phyloP scores from a whole-genome alignment of 2,329 filamentous ascomycete species.

The Phyllosticta citrichinensis region DNA sequence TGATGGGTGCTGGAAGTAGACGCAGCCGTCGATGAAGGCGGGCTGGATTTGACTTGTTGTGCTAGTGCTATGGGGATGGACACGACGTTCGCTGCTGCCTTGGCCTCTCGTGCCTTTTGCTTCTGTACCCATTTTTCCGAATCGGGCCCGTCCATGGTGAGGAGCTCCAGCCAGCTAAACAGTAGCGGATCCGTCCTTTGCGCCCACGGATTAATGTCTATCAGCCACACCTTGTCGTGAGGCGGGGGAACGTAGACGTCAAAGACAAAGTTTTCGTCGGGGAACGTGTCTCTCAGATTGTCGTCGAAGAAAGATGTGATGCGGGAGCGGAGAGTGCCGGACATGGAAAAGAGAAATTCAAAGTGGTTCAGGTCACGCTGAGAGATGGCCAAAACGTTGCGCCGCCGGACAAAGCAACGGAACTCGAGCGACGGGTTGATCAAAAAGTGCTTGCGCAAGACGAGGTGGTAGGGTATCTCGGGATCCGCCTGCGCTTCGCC shows the following conservation, averaged over 20 bases:
- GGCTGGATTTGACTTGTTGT: background rate
- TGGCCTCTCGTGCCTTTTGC: background rate
- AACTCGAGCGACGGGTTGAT: conserved; percentile 91
- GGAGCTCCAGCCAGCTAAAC: conserved; percentile 81
- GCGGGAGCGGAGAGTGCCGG: conserved; percentile 53
- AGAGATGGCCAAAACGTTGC: conserved; percentile 69
- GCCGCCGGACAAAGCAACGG: conserved; percentile 82
- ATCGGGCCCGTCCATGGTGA: conserved; percentile 56
- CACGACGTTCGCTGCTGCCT: background rate
- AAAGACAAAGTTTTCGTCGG: conserved; percentile 75
- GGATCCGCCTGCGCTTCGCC: conserved; percentile 9
- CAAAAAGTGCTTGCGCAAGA: conserved; percentile 78
- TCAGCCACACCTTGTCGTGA: conserved; percentile 67
- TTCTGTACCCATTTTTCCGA: conserved; percentile 14
- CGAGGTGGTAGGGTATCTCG: conserved; percentile 63
- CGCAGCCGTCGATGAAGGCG: background rate
- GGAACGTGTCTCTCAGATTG: conserved; percentile 65
- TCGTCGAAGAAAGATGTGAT: conserved; percentile 70
- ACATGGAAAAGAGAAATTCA: conserved; percentile 64
- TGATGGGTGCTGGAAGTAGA: background rate
- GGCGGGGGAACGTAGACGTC: conserved; percentile 81
- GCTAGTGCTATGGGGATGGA: background rate
- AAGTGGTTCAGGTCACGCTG: conserved; percentile 90
- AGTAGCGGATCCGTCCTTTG: conserved; percentile 77
- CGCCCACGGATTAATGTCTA: conserved; percentile 96